Conservation (phyloP, 768 basidiomycete species). For the Pleurotus giganteus region DNA sequence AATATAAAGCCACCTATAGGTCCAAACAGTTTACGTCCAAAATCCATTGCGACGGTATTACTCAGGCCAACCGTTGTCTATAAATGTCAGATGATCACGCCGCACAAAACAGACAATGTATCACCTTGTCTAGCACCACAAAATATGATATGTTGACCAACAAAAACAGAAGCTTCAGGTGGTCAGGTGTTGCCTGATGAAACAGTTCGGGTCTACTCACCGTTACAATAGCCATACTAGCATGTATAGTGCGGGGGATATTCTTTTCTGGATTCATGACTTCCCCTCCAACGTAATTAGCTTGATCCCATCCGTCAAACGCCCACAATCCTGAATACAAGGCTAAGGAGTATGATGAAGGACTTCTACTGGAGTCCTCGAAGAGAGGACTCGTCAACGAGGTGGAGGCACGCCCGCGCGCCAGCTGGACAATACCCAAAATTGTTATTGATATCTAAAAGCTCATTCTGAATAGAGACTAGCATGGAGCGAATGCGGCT, state of each 20-base stretch:
- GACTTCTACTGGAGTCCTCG: constrained; percentile 68
- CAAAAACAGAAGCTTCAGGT: constrained; percentile 65
- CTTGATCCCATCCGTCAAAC: constrained; percentile 95
- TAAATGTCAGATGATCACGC: not conserved
- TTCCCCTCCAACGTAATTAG: constrained; percentile 89
- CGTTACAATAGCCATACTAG: constrained; percentile 83
- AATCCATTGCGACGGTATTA: constrained; percentile 90
- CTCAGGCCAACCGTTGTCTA: constrained; percentile 69
- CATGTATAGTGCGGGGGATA: constrained; percentile 85
- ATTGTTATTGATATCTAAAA: constrained; percentile 67
- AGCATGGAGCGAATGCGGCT: not conserved
- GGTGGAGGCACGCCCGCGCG: constrained; percentile 64
- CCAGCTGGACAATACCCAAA: constrained; percentile 76
- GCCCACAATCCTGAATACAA: constrained; percentile 96
- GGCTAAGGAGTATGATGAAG: constrained; percentile 88
- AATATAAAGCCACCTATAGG: constrained; percentile 84
- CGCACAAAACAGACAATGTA: not conserved
- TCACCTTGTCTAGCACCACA: constrained; percentile 83
- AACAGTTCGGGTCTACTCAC: constrained; percentile 38
- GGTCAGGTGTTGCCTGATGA: constrained; percentile 7
- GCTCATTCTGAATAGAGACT: constrained; percentile 1
- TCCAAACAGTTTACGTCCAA: constrained; percentile 84
- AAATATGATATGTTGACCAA: constrained; percentile 90
- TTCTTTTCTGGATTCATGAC: constrained; percentile 81
- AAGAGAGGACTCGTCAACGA: constrained; percentile 73